These are phyloP conservation scores for Kodamaea alishanica DNA, from an alignment of 1,139 yeast genomes.

Conservation along the genomic window DNA sequence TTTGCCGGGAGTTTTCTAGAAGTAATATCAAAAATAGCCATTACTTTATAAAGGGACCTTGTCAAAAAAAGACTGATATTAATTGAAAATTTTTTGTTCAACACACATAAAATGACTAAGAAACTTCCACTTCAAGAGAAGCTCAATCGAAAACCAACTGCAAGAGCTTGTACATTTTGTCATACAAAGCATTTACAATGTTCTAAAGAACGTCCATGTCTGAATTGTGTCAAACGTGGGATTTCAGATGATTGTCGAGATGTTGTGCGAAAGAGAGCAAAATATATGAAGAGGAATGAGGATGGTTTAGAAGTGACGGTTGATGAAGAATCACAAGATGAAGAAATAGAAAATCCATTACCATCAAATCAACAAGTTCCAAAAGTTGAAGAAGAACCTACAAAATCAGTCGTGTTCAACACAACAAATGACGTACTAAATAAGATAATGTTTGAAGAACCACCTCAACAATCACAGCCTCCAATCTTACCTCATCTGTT, in stretches of 20 bases:
- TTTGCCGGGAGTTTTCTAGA: conserved; percentile 5
- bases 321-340: not conserved
- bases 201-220: conserved; percentile 58
- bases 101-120: conserved; percentile 48
- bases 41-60: not conserved
- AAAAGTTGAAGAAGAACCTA: conserved; percentile 1
- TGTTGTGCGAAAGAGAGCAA: conserved; percentile 56
- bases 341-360: not conserved
- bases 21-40: not conserved
- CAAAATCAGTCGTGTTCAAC: conserved; percentile 24
- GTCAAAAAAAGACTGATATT: too few species aligned
- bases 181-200: conserved; percentile 72
- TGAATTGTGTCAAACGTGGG: conserved; percentile 62
- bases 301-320: not conserved
- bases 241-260: conserved; percentile 54
- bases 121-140: conserved; percentile 52
- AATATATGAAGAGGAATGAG: conserved; percentile 25
- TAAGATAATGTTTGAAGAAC: conserved; percentile 14
- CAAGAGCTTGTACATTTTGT: conserved; percentile 68
- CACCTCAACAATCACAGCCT: not conserved
- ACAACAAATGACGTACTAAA: conserved; percentile 41
- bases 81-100: not conserved
- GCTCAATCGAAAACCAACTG: conserved; percentile 54
- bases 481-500: conserved; percentile 15
- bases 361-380: not conserved